Evolutionary conservation across 192 early-diverging fungal genomes (phyloP).

Genomic region (Irineochytrium annulatum): DNA sequence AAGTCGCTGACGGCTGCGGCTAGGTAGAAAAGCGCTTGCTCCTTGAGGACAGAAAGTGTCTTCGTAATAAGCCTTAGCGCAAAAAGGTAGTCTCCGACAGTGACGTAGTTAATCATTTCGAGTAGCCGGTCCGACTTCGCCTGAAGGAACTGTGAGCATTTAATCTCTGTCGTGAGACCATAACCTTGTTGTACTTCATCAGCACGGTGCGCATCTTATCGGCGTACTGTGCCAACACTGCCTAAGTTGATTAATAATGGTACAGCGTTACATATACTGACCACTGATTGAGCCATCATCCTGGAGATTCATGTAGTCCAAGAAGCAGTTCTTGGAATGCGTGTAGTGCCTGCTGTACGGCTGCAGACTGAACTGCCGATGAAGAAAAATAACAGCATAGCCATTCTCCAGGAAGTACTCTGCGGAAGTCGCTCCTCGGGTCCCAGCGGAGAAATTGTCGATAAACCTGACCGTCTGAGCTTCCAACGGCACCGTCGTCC

Average conservation of each 20-base stretch:
- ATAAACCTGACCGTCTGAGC: constrained; percentile 96
- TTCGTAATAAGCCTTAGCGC: constrained; percentile 71
- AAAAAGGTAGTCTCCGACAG: constrained; percentile 90
- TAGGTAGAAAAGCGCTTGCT: constrained; percentile 86
- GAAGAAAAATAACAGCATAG: constrained; percentile 95
- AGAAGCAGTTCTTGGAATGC: constrained; percentile 67
- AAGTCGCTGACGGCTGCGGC: constrained; percentile 99
- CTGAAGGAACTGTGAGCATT: constrained; percentile 25
- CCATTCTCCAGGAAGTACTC: constrained; percentile 82
- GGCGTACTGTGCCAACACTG: constrained; percentile 69
- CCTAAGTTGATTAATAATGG: not conserved
- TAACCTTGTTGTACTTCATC: constrained; percentile 60
- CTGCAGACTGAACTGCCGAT: constrained; percentile 88
- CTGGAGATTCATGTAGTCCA: constrained; percentile 75
- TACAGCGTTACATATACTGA: not conserved
- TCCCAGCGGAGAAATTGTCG: constrained; percentile 97
- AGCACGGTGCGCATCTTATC: constrained; percentile 62
- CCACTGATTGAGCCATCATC: constrained; percentile 31
- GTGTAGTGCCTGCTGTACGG: constrained; percentile 91
- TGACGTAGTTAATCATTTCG: constrained; percentile 81
- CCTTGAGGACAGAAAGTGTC: constrained; percentile 60
- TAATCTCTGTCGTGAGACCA: not conserved
- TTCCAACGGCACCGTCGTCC: constrained; percentile 94
- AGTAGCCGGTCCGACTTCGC: constrained; percentile 60
- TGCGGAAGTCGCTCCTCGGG: constrained; percentile 91